Evolutionary conservation across 352 stramenopile species (phyloP).

Genomic region (Aphanomyces stellatus): DNA sequence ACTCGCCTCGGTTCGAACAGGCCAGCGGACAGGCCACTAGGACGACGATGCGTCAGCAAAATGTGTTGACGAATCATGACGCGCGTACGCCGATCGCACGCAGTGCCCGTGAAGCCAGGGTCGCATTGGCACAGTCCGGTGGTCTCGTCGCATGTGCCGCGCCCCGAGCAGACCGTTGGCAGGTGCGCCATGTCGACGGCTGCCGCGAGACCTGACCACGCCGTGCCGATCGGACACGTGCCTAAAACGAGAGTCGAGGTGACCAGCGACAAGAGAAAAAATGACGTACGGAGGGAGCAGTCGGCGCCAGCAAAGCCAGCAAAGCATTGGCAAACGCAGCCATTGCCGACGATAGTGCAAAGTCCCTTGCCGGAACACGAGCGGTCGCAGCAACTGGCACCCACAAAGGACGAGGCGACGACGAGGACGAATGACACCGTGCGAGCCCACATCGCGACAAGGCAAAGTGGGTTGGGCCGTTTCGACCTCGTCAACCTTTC

Average conservation of each 20-base stretch:
- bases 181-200: conserved; percentile 50
- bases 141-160: conserved; percentile 50
- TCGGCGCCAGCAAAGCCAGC: conserved; percentile 82
- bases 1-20: conserved; percentile 60
- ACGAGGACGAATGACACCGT: not conserved
- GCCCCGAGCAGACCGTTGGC: conserved; percentile 47
- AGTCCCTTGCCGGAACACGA: conserved; percentile 46
- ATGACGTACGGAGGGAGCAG: conserved; percentile 66
- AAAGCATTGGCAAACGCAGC: conserved; percentile 76
- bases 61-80: not conserved
- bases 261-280: not conserved
- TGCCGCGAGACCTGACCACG: conserved; percentile 51
- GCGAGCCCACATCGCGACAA: not conserved
- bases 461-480: too few relatives aligned
- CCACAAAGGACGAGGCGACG: not conserved
- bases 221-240: conserved; percentile 38
- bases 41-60: not conserved
- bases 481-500: too few relatives aligned
- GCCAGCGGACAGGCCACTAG: conserved; percentile 57
- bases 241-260: conserved; percentile 24
- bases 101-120: conserved; percentile 55
- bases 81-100: conserved; percentile 66
- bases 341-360: conserved; percentile 53
- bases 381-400: conserved; percentile 42
- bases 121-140: conserved; percentile 69